Base-by-base conservation (phyloP, 2,329 filamentous ascomycete species). In the Pseudonectria foliicola region DNA sequence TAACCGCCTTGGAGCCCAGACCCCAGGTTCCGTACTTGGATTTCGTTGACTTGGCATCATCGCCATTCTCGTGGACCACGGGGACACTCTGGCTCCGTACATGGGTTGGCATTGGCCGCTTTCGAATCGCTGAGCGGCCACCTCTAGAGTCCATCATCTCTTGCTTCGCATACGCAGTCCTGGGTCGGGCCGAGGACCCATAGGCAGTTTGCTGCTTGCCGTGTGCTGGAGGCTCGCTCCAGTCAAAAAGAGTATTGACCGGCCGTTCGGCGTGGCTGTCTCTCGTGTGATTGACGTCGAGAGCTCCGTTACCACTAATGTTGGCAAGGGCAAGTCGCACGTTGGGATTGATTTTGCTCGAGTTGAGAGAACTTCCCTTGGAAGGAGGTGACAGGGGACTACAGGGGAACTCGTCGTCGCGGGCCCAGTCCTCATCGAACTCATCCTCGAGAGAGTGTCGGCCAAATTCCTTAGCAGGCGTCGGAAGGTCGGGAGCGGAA, bases 21-120 rank as follows among this genome's bases (percentile, higher is more conserved):
- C 83, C 84, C 85, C 85, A 90, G 1, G 85, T 89, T 28, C 85
- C 82, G 52, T 87, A 90, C 50, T 88, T 89, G 34, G 72, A 64
- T 2, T 62, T 73, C n/a, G 74, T 42, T 52, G 59, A 67, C 57
- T 63, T 82, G 52, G 57, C 59, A 53, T 59, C 70, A 55, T 71
- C 82, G 42, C 60, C 67, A 59, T 49, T 61, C 49, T 87, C 84
- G 24, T 80, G 80, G 3, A 77, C 72, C 11, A 85, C 73, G 4
- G 85, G 85, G 2, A 90, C 84, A 56, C 85, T 90, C 56, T 89
- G 84, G 55, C 85, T 90, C 43, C 85, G 77, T 29, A 86, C 73
- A 55, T 90, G 85, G 35, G 77, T 71, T 11, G 75, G 77, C 38
- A 70, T 75, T n/a, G 81, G 80, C 2, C 73, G 74, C 52, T 81